Evolutionary conservation across 768 basidiomycete genomes (phyloP).

Genomic region (Calocybe gangraenosa): DNA sequence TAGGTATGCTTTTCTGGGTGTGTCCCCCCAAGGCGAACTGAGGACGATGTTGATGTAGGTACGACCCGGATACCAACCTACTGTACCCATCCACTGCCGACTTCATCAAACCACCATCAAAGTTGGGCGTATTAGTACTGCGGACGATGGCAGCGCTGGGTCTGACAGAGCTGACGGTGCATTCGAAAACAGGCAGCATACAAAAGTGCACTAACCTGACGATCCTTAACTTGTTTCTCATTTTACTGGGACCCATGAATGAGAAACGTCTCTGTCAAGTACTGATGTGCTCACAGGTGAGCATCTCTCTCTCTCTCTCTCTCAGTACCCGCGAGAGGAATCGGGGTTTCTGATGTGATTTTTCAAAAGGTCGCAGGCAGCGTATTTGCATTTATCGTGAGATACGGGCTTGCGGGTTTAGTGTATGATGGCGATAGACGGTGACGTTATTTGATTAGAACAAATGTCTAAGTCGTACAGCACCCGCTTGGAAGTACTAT

Average conservation of each 20-base stretch:
- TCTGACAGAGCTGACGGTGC: constrained; percentile 58
- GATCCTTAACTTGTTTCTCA: constrained; percentile 80
- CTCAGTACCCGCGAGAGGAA: no score
- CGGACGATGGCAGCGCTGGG: constrained; percentile 57
- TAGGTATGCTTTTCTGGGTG: constrained; percentile 43
- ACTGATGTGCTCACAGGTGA: constrained; percentile 73
- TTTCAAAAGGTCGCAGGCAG: constrained; percentile 63
- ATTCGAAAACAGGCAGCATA: constrained; percentile 54
- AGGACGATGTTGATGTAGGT: constrained; percentile 53
- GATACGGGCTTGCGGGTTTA: constrained; percentile 86
- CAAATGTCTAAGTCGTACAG: neutral
- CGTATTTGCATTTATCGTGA: constrained; percentile 73
- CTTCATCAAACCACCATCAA: constrained; percentile 57
- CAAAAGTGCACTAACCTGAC: constrained; percentile 84
- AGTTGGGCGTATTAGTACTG: constrained; percentile 51
- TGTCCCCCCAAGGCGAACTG: no score
- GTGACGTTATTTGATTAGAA: constrained; percentile 27
- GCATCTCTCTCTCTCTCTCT: no score
- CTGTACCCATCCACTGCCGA: constrained; percentile 70
- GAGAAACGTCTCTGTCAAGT: constrained; percentile 76
- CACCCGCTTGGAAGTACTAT: constrained; percentile 2
- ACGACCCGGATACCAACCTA: constrained; percentile 70
- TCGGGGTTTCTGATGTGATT: constrained; percentile 3
- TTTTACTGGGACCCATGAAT: constrained; percentile 78
- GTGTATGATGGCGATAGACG: constrained; percentile 92